Conservation (phyloP, 2,329 filamentous ascomycete species). For the Cercospora brassicicola region DNA sequence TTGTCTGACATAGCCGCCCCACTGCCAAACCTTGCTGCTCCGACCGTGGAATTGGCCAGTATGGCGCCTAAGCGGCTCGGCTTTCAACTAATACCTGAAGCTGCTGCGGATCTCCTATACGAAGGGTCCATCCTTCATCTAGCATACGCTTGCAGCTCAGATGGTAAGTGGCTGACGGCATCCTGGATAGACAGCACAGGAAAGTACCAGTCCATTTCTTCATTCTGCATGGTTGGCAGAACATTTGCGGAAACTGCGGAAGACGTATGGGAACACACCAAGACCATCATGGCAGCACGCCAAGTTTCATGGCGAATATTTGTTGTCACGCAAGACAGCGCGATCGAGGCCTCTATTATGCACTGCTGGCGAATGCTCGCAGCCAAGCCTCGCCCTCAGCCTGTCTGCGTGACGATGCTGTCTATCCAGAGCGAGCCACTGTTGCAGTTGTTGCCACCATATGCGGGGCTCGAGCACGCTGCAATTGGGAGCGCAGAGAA, state of each 20-base stretch:
- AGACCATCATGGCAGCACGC: conserved; percentile 66
- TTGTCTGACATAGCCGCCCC: conserved; percentile 29
- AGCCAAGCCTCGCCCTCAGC: conserved; percentile 42
- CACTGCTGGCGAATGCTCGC: conserved; percentile 32
- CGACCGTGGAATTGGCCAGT: conserved; percentile 71
- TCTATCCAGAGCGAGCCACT: conserved; percentile 25
- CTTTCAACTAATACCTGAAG: conserved; percentile 68
- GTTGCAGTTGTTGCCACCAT: conserved; percentile 26
- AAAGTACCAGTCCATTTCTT: conserved; percentile 68
- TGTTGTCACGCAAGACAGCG: conserved; percentile 51
- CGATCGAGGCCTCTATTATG: conserved; percentile 21
- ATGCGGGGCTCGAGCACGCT: conserved; percentile 4
- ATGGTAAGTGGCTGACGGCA: conserved; percentile 74
- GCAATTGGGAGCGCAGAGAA: conserved; percentile 28
- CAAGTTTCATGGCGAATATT: conserved; percentile 76
- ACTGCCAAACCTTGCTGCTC: conserved; percentile 59
- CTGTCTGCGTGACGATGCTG: conserved; percentile 35
- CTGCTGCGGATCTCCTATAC: conserved; percentile 70
- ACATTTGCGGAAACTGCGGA: conserved; percentile 65
- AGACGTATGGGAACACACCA: conserved; percentile 76
- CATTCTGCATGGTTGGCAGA: conserved; percentile 67
- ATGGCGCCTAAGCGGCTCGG: conserved; percentile 69
- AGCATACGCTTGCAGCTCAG: conserved; percentile 72
- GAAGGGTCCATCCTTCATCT: conserved; percentile 81
- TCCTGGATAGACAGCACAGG: conserved; percentile 81